These are phyloP conservation scores for Trichoderma gamsii DNA, from an alignment of 495 filamentous ascomycete species.

Conservation along the genomic window DNA sequence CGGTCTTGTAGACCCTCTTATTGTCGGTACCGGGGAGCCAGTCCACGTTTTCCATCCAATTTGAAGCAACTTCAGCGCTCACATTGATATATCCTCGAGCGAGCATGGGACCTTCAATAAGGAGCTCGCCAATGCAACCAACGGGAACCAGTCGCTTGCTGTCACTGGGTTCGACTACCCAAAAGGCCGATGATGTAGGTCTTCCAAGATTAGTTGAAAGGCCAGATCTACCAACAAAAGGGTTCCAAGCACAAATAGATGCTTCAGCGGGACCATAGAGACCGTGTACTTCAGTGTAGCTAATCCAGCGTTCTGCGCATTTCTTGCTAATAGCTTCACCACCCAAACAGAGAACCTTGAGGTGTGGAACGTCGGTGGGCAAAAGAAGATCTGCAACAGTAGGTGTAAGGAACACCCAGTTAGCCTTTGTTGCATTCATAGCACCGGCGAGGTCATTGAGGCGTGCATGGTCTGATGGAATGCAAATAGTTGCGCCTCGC, in stretches of 20 bases:
- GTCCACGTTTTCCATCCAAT: constrained; percentile 44
- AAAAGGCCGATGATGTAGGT: constrained; percentile 37
- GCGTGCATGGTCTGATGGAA: constrained; percentile 41
- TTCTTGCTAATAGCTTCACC: constrained; percentile 8
- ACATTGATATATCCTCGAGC: constrained; percentile 45
- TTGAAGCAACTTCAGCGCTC: constrained; percentile 33
- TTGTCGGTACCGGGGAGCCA: constrained; percentile 42
- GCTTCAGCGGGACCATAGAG: constrained; percentile 9
- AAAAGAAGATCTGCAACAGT: constrained; percentile 38
- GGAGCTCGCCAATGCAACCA: constrained; percentile 42
- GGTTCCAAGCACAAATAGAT: neutral
- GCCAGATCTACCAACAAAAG: neutral
- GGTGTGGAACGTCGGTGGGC: constrained; percentile 29
- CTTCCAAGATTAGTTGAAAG: constrained; percentile 34
- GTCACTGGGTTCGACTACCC: constrained; percentile 43
- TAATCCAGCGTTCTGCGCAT: neutral
- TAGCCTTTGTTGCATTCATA: constrained; percentile 41
- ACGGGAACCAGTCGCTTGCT: constrained; percentile 40
- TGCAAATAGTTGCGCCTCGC: constrained; percentile 45
- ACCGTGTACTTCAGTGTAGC: neutral
- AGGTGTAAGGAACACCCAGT: constrained; percentile 46
- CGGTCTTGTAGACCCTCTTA: constrained; percentile 35
- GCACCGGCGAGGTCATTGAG: constrained; percentile 33
- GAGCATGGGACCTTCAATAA: constrained; percentile 42
- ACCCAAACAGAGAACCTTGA: constrained; percentile 39